phyloP scores from a whole-genome alignment of 352 stramenopile genomes.

The Pythium pectinolyticum region DNA sequence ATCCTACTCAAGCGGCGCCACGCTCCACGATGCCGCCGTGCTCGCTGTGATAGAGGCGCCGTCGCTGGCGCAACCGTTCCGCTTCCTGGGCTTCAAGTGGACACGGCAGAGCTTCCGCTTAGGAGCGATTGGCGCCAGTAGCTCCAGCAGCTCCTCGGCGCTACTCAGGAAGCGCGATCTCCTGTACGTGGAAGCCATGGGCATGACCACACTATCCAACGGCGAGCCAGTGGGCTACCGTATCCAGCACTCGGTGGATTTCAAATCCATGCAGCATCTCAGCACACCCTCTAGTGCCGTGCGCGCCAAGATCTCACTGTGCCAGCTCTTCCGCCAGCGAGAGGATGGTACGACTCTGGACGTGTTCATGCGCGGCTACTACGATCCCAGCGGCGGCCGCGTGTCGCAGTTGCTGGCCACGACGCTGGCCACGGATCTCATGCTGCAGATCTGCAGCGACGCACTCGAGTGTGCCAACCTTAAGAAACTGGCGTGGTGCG shows the following conservation, averaged over 20 bases:
- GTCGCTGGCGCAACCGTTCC: conserved; percentile 44
- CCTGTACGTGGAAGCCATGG: conserved; percentile 58
- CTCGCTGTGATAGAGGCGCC: conserved; percentile 40
- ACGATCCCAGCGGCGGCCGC: conserved; percentile 45
- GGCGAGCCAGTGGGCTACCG: conserved; percentile 56
- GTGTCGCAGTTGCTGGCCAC: conserved; percentile 48
- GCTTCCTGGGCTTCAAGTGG: conserved; percentile 66
- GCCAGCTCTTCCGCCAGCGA: conserved; percentile 50
- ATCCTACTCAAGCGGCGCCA: conserved; percentile 41
- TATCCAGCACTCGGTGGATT: conserved; percentile 62
- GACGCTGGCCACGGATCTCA: conserved; percentile 39
- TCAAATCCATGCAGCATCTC: conserved; percentile 49
- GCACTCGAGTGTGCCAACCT: conserved; percentile 51
- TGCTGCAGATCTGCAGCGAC: conserved; percentile 40
- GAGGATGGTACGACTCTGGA: conserved; percentile 37
- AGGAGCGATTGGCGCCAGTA: no score
- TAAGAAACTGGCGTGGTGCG: conserved; percentile 59
- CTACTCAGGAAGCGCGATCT: conserved; percentile 49
- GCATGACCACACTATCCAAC: conserved; percentile 31
- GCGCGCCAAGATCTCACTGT: conserved; percentile 43
- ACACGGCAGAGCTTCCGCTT: conserved; percentile 36
- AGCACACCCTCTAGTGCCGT: conserved; percentile 47
- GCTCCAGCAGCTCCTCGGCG: conserved; percentile 19
- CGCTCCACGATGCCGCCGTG: conserved; percentile 46
- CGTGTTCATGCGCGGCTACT: conserved; percentile 56